These are phyloP conservation scores for Diplotaxis tenuifolia DNA, from an alignment of 345 rosid species.

Conservation along the genomic window DNA sequence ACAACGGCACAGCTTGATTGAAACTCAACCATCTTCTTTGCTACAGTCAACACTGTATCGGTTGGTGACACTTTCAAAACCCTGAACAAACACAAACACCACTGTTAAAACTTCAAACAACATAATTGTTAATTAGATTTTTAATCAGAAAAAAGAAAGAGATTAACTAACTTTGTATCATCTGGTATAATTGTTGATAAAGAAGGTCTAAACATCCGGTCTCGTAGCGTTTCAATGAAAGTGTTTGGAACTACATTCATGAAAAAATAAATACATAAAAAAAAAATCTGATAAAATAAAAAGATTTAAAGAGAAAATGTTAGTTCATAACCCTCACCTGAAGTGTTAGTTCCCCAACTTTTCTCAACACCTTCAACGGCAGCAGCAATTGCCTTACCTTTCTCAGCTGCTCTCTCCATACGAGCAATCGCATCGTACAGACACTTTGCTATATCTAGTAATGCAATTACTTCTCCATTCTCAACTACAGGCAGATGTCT, in stretches of 20 bases:
- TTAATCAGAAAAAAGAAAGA: slow-evolving; percentile 38
- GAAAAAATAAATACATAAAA: slow-evolving; percentile 3
- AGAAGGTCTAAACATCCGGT: slow-evolving; percentile 91
- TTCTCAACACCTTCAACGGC: slow-evolving; percentile 99
- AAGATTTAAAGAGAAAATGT: not conserved
- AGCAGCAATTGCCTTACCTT: slow-evolving; percentile 98
- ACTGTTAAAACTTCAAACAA: slow-evolving; percentile 4
- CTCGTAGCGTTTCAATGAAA: slow-evolving; percentile 87
- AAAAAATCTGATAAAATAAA: not conserved
- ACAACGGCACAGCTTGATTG: slow-evolving; percentile 74
- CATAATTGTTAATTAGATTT: not conserved
- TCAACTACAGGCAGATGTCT: slow-evolving; percentile 99
- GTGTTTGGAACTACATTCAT: slow-evolving; percentile 65
- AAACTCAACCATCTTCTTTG: slow-evolving; percentile 86
- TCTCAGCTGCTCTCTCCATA: slow-evolving; percentile 99
- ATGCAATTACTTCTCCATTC: slow-evolving; percentile 97
- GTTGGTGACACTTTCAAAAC: slow-evolving; percentile 73
- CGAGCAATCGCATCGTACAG: slow-evolving; percentile 98
- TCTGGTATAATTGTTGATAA: slow-evolving; percentile 79
- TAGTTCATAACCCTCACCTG: slow-evolving; percentile 56
- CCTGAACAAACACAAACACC: slow-evolving; percentile 56
- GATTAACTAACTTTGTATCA: slow-evolving; percentile 98
- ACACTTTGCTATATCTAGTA: slow-evolving; percentile 96
- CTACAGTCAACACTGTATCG: slow-evolving; percentile 68
- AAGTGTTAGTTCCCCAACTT: slow-evolving; percentile 75